Evolutionary conservation across 345 rosid genomes (phyloP).

Genomic region (Citrus glauca): DNA sequence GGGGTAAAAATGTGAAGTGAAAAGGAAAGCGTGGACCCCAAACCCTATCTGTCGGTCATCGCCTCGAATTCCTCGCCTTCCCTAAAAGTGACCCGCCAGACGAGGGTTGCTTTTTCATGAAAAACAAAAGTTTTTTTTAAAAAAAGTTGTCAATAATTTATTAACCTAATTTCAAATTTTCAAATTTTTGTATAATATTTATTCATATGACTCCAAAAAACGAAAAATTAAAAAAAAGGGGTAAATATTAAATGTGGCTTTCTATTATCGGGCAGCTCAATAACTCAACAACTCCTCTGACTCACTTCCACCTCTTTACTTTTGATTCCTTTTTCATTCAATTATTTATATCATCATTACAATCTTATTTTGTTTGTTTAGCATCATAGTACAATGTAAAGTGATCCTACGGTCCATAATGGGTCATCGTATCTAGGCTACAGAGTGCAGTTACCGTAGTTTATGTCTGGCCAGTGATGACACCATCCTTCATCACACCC

Average conservation of each 20-base stretch:
- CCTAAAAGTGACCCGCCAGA: constrained; percentile 47
- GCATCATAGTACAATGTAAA: constrained; percentile 8
- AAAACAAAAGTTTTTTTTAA: constrained; percentile 8
- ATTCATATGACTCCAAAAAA: neutral
- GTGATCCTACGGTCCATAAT: constrained; percentile 34
- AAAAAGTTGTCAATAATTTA: neutral
- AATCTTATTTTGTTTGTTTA: neutral
- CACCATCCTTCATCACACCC: constrained; percentile 30
- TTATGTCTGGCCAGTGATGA: constrained; percentile 18
- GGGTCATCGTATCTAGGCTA: constrained; percentile 17
- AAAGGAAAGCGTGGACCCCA: constrained; percentile 42
- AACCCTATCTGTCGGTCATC: constrained; percentile 46
- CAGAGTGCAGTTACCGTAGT: constrained; percentile 5
- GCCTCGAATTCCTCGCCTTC: constrained; percentile 45
- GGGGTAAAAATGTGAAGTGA: constrained; percentile 18
- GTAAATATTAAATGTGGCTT: constrained; percentile 39
- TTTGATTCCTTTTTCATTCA: constrained; percentile 64
- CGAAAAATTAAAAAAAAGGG: constrained; percentile 11
- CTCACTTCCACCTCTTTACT: constrained; percentile 52
- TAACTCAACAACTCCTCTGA: constrained; percentile 85
- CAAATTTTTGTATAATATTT: neutral
- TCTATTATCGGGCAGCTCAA: constrained; percentile 61
- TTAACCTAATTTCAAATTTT: neutral
- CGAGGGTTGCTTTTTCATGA: constrained; percentile 37
- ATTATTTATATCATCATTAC: constrained; percentile 36